phyloP scores from a whole-genome alignment of 768 basidiomycete genomes.

The Amanita brunnescens region DNA sequence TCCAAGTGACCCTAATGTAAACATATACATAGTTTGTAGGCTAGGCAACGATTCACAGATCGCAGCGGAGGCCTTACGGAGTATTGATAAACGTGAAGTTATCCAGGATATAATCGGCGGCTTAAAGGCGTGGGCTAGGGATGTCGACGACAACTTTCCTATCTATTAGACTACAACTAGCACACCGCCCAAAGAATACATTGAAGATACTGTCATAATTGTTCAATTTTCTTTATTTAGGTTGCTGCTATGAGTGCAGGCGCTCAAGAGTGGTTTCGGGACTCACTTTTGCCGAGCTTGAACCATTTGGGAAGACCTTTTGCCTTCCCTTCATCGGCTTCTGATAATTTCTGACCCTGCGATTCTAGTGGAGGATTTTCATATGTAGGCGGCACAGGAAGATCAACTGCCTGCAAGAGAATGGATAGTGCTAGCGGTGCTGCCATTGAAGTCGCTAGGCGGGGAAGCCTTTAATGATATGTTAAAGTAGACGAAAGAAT shows the following conservation, averaged over 20 bases:
- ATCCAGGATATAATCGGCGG: conserved; percentile 78
- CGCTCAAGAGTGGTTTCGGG: background rate
- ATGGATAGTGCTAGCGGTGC: conserved; percentile 60
- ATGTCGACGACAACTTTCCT: conserved; percentile 73
- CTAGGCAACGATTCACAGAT: conserved; percentile 92
- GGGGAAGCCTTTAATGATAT: background rate
- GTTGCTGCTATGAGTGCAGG: background rate
- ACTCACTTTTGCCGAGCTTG: conserved; percentile 55
- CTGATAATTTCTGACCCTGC: conserved; percentile 3
- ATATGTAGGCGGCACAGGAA: conserved; percentile 47
- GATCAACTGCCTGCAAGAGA: conserved; percentile 50
- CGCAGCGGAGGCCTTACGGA: conserved; percentile 59
- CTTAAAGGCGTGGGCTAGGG: conserved; percentile 65
- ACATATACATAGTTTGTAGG: conserved; percentile 66
- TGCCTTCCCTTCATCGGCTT: conserved; percentile 23
- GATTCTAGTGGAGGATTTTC: conserved; percentile 12
- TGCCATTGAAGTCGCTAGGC: conserved; percentile 39
- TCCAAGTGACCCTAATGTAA: conserved; percentile 16
- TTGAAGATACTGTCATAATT: conserved; percentile 1
- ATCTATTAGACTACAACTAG: conserved; percentile 44
- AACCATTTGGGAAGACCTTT: conserved; percentile 73
- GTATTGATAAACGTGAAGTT: conserved; percentile 18
- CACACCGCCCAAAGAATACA: background rate
- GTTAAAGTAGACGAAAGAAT: background rate
- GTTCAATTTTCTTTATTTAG: background rate